Conservation (phyloP, 192 early-diverging fungal species). For the Chytriomyces sp. region DNA sequence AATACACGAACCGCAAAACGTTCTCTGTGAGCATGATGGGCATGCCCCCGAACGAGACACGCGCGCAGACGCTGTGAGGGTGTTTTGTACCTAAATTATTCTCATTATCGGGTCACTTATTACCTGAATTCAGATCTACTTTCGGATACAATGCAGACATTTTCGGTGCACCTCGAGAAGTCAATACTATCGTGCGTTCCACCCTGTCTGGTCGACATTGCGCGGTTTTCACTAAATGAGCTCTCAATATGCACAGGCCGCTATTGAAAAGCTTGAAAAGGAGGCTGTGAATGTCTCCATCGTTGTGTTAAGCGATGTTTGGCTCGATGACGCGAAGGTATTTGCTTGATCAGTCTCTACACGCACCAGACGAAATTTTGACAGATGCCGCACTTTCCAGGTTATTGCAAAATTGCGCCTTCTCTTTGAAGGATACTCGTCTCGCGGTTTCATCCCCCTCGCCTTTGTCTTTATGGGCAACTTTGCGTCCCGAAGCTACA, state of each 20-base stretch:
- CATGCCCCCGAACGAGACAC: constrained; percentile 74
- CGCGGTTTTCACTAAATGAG: too few relatives aligned
- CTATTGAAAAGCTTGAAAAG: constrained; percentile 40
- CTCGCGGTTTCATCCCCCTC: constrained; percentile 62
- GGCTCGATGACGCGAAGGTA: constrained; percentile 82
- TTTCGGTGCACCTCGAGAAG: constrained; percentile 55
- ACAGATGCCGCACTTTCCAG: constrained; percentile 35
- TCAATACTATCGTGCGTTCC: constrained; percentile 54
- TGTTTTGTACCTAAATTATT: not conserved
- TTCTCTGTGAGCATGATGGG: constrained; percentile 73
- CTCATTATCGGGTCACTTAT: not conserved
- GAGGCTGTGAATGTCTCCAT: constrained; percentile 62
- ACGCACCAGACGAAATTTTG: too few relatives aligned
- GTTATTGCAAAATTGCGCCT: constrained; percentile 70
- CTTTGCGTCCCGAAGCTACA: constrained; percentile 77
- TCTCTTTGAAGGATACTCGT: constrained; percentile 76
- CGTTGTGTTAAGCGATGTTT: constrained; percentile 83
- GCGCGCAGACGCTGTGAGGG: constrained; percentile 43
- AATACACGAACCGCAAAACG: constrained; percentile 68
- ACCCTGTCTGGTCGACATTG: too few relatives aligned
- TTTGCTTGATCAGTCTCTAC: not conserved
- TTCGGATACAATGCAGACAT: constrained; percentile 53
- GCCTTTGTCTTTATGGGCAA: constrained; percentile 88
- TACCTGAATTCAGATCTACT: constrained; percentile 22
- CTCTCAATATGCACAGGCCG: constrained; percentile 7